These are phyloP conservation scores for Aureobasidium leucospermi DNA, from an alignment of 2,329 filamentous ascomycete species.

Conservation along the genomic window DNA sequence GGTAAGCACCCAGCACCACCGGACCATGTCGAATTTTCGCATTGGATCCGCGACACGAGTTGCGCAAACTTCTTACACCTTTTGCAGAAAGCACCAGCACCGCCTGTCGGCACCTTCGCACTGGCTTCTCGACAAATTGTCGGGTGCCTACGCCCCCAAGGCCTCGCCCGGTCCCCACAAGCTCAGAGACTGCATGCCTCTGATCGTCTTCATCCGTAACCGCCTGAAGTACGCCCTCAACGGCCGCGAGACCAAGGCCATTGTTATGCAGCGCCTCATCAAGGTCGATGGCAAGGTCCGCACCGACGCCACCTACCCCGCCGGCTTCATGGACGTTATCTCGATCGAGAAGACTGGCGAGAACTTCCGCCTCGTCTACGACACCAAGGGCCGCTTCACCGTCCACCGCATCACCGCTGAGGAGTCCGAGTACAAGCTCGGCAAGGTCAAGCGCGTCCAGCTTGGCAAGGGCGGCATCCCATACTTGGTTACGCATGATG, in stretches of 20 bases:
- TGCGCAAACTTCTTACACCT: conserved; percentile 54
- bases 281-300: conserved; percentile 99
- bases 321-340: conserved; percentile 99
- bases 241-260: conserved; percentile 92
- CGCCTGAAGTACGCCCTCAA: conserved; percentile 93
- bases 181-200: conserved; percentile 95
- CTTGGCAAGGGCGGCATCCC: conserved; percentile 99
- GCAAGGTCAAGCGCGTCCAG: conserved; percentile 99
- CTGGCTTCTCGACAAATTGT: conserved; percentile 99
- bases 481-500: conserved; percentile 99
- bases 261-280: conserved; percentile 99
- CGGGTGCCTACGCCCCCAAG: conserved; percentile 64
- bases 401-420: conserved; percentile 98
- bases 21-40: conserved; percentile 3
- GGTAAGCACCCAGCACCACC: conserved; percentile 19
- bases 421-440: conserved; percentile 99
- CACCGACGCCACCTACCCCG: conserved; percentile 94
- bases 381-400: conserved; percentile 99
- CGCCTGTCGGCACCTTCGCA: conserved; percentile 97
- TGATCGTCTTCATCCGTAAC: conserved; percentile 95
- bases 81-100: conserved; percentile 83
- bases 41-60: background rate
- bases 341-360: conserved; percentile 99
- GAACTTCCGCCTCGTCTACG: conserved; percentile 99
- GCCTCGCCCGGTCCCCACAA: conserved; percentile 90